A percentile compares a stretch with the other conserved stretches of the same genome.
phyloP scores from a whole-genome alignment of 495 filamentous ascomycete genomes.

The Neurospora sublineolata region DNA sequence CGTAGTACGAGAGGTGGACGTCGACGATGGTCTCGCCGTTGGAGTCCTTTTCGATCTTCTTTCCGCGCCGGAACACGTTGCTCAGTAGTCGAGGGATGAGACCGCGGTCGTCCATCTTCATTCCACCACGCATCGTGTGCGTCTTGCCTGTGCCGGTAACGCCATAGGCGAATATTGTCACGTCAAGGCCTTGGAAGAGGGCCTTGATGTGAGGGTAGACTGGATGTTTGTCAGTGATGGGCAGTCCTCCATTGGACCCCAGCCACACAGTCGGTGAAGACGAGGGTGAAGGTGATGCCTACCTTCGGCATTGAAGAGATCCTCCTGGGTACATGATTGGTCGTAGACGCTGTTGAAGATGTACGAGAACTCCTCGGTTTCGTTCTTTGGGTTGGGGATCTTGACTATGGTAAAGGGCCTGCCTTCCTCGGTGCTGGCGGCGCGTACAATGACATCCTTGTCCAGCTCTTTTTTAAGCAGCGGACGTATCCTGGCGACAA shows the following conservation, averaged over 20 bases:
- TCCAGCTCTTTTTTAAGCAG: conserved; percentile 72
- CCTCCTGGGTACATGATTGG: conserved; percentile 63
- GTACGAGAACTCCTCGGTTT: conserved; percentile 81
- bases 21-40: conserved; percentile 59
- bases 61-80: conserved; percentile 69
- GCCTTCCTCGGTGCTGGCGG: conserved; percentile 45
- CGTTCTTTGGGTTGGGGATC: conserved; percentile 92
- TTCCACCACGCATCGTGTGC: conserved; percentile 93
- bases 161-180: conserved; percentile 92
- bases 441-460: conserved; percentile 71
- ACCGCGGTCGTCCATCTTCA: conserved; percentile 77
- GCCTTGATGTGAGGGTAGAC: conserved; percentile 63
- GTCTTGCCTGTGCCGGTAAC: conserved; percentile 95
- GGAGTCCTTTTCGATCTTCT: conserved; percentile 81
- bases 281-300: conserved; percentile 14
- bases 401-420: conserved; percentile 55
- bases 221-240: conserved; percentile 12
- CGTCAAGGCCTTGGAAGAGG: conserved; percentile 85
- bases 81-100: conserved; percentile 85
- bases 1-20: conserved; percentile 86
- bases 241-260: not conserved
- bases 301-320: conserved; percentile 84
- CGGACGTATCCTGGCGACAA: conserved; percentile 82
- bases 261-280: not conserved
- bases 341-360: conserved; percentile 93